These are phyloP conservation scores for Diaporthe citrichinensis DNA, from an alignment of 2,329 filamentous ascomycete genomes.

Conservation along the genomic window DNA sequence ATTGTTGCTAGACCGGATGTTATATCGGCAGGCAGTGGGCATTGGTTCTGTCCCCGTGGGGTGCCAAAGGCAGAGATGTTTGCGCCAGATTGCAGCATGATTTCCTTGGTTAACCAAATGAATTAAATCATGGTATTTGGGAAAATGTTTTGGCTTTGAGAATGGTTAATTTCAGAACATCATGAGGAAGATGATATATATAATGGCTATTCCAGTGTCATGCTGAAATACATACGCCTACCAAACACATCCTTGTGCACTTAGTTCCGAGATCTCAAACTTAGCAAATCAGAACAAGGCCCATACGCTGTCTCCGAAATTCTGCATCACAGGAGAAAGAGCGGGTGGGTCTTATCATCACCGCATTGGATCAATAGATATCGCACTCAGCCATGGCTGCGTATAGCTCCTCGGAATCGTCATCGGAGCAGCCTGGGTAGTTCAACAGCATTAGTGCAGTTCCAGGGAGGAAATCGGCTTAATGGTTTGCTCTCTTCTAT, in stretches of 20 bases:
- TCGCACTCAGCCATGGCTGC: neutral
- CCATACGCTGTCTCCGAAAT: neutral
- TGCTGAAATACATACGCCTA: neutral
- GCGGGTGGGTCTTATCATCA: neutral
- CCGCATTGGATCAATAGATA: neutral
- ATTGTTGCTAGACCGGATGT: neutral
- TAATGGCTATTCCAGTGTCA: too few relatives aligned
- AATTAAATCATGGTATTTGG: too few relatives aligned
- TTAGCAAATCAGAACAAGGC: neutral
- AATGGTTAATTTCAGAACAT: neutral
- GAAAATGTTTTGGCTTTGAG: neutral
- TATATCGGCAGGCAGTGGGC: neutral
- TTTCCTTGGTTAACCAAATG: neutral
- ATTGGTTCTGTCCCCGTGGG: neutral
- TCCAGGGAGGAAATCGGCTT: neutral
- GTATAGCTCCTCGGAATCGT: neutral
- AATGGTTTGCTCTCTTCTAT: neutral
- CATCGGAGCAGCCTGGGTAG: neutral
- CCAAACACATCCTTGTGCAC: neutral
- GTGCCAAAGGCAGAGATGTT: neutral
- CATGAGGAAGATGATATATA: too few relatives aligned
- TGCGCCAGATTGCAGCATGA: neutral
- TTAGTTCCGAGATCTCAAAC: neutral
- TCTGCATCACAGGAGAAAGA: neutral
- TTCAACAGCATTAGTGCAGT: neutral